phyloP scores from a whole-genome alignment of 345 rosid species.

The Anastatica hierochuntica region DNA sequence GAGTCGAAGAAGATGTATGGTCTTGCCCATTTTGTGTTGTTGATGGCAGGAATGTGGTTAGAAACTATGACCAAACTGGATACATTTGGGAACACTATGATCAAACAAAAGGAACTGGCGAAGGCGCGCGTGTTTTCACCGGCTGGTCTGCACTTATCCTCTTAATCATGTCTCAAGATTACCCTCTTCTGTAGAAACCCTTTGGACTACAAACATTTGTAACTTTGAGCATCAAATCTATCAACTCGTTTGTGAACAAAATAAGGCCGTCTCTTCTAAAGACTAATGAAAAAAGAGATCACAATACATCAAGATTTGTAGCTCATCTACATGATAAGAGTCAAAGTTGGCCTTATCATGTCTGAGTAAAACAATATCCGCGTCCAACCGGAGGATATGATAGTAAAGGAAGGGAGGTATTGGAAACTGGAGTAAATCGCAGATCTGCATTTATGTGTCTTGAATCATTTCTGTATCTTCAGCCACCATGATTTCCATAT shows the following conservation, averaged over 20 bases:
- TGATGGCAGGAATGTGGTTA: conserved; percentile 64
- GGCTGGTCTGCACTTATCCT: conserved; percentile 80
- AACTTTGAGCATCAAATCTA: not conserved
- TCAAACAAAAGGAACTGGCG: conserved; percentile 64
- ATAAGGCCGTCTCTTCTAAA: conserved; percentile 4
- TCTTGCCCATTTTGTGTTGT: not conserved
- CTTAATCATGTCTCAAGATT: conserved; percentile 69
- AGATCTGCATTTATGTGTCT: conserved; percentile 11
- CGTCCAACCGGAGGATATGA: not conserved
- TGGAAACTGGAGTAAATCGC: not conserved
- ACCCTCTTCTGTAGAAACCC: conserved; percentile 16
- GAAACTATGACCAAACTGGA: conserved; percentile 65
- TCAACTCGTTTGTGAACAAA: not conserved
- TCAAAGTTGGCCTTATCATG: conserved; percentile 2
- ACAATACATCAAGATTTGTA: conserved; percentile 11
- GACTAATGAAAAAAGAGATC: not conserved
- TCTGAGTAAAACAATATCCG: not conserved
- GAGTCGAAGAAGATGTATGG: not conserved
- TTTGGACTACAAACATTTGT: conserved; percentile 5
- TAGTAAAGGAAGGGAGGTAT: not conserved
- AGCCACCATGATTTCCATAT: conserved; percentile 78
- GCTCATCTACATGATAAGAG: not conserved
- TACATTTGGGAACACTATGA: conserved; percentile 90
- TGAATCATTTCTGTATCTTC: conserved; percentile 59
- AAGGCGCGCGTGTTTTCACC: conserved; percentile 65